Evolutionary conservation across 768 basidiomycete genomes (phyloP).

Genomic region (Mycena haematopus): DNA sequence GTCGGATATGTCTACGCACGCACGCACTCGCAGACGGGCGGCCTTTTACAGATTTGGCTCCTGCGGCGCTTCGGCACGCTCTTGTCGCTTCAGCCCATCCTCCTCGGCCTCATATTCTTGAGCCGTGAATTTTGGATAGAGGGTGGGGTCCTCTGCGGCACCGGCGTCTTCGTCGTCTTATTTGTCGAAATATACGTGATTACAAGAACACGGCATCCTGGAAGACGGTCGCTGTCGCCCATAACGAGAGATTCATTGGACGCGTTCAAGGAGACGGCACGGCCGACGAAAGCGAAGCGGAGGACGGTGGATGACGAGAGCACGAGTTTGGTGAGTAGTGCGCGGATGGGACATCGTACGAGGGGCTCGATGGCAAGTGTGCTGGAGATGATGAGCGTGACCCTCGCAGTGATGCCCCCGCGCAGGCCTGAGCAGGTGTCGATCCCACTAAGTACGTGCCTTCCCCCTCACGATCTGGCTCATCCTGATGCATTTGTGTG

Average conservation of each 20-base stretch:
- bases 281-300: slow-evolving; percentile 37
- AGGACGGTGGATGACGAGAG: slow-evolving; percentile 55
- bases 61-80: slow-evolving; percentile 75
- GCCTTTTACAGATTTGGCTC: slow-evolving; percentile 77
- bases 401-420: slow-evolving; percentile 76
- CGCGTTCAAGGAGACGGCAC: slow-evolving; percentile 55
- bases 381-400: slow-evolving; percentile 84
- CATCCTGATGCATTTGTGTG: slow-evolving; percentile 14
- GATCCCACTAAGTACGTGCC: slow-evolving; percentile 68
- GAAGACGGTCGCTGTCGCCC: slow-evolving; percentile 54
- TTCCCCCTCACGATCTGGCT: slow-evolving; percentile 2
- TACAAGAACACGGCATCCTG: slow-evolving; percentile 56
- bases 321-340: slow-evolving; percentile 53
- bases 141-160: slow-evolving; percentile 66
- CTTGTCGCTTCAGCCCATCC: slow-evolving; percentile 72
- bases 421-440: slow-evolving; percentile 60
- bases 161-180: slow-evolving; percentile 58
- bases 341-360: slow-evolving; percentile 45
- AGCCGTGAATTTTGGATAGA: slow-evolving; percentile 74
- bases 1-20: slow-evolving; percentile 80
- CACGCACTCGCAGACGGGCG: slow-evolving; percentile 77
- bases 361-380: slow-evolving; percentile 83
- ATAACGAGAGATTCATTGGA: slow-evolving; percentile 65
- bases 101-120: slow-evolving; percentile 76
- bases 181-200: slow-evolving; percentile 67